phyloP scores from a whole-genome alignment of 257 asterid species.

The Solanum appendiculatum region DNA sequence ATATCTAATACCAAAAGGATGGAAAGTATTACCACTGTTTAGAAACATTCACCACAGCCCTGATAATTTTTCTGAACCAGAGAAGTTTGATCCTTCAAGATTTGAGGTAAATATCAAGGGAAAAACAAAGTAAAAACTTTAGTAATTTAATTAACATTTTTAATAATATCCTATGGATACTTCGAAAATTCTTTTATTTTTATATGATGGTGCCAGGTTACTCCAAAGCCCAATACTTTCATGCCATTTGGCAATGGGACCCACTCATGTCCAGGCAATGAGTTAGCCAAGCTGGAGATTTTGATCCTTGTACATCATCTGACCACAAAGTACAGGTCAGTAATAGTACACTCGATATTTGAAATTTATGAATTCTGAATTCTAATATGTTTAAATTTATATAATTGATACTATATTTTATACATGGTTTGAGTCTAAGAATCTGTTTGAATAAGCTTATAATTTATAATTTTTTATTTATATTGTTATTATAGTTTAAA shows the following conservation, averaged over 20 bases:
- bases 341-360: neutral
- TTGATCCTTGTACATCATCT: conserved; percentile 77
- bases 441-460: too few species aligned
- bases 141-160: neutral
- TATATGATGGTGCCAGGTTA: conserved; percentile 32
- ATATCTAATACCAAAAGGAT: conserved; percentile 83
- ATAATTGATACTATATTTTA: too few species aligned
- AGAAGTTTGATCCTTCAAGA: conserved; percentile 96
- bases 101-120: conserved; percentile 61
- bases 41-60: conserved; percentile 94
- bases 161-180: neutral
- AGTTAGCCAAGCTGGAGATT: conserved; percentile 87
- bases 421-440: too few species aligned
- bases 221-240: conserved; percentile 82
- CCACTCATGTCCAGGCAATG: conserved; percentile 96
- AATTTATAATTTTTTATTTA: too few species aligned
- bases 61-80: conserved; percentile 83
- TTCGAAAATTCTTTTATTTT: neutral
- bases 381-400: too few species aligned
- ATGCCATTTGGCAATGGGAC: conserved; percentile 96
- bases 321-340: conserved; percentile 84
- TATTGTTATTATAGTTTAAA: too few species aligned
- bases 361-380: neutral
- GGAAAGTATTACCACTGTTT: conserved; percentile 94
- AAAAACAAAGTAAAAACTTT: neutral